These are phyloP conservation scores for Typha latifolia DNA, from an alignment of 176 grass and related monocot species.

Conservation along the genomic window DNA sequence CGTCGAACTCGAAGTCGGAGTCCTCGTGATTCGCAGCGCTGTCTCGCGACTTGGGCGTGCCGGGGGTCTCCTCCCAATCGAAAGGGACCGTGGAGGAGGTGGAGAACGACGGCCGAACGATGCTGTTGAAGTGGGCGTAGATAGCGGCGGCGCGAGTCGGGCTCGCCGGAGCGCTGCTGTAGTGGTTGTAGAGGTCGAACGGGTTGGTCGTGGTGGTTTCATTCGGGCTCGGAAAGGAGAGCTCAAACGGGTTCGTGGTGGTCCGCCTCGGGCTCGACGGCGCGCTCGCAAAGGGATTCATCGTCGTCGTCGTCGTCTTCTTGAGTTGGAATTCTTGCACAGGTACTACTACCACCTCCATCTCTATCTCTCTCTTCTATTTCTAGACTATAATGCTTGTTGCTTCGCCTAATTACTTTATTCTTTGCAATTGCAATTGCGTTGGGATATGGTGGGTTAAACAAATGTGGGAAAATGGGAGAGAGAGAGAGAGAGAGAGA, in stretches of 20 bases:
- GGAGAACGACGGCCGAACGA: conserved; percentile 14
- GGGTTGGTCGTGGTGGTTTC: conserved; percentile 24
- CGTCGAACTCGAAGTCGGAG: conserved; percentile 64
- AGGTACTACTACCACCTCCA: conserved; percentile 10
- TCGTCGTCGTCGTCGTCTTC: conserved; percentile 28
- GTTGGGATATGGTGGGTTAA: neutral
- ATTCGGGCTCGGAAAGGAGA: conserved; percentile 21
- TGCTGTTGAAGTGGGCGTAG: conserved; percentile 32
- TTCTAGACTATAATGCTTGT: neutral
- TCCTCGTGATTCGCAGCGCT: conserved; percentile 1
- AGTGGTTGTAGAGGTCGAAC: conserved; percentile 59
- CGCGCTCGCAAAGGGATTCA: conserved; percentile 32
- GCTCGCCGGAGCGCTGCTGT: conserved; percentile 71
- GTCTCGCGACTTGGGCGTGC: conserved; percentile 11
- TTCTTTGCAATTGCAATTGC: neutral
- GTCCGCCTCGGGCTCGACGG: conserved; percentile 20
- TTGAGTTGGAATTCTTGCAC: conserved; percentile 3
- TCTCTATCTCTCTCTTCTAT: neutral
- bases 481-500: neutral
- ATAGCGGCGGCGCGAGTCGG: conserved; percentile 59
- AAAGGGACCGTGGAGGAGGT: conserved; percentile 24
- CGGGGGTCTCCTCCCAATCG: conserved; percentile 21
- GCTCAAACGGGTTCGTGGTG: conserved; percentile 19
- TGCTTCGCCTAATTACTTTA: neutral
- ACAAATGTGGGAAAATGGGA: neutral